A percentile compares a stretch with the other conserved stretches of the same genome.
phyloP scores from a whole-genome alignment of 2,329 filamentous ascomycete species.

The Nigrograna mackinnonii region DNA sequence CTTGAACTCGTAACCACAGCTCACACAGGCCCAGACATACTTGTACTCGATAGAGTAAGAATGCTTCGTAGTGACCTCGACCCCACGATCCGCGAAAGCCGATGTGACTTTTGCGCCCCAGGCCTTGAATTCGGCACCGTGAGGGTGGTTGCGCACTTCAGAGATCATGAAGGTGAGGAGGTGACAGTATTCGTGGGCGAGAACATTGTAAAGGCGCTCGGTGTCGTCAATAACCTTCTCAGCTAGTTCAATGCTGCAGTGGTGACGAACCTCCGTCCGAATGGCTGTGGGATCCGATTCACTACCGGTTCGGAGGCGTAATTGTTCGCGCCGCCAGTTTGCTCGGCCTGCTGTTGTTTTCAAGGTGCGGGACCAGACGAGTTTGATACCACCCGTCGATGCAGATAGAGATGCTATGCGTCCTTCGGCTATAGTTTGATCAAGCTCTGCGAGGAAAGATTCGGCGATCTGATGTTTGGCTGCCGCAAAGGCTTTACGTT shows the following conservation, averaged over 20 bases:
- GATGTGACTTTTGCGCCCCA: constrained; percentile 62
- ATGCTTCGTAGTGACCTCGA: constrained; percentile 88
- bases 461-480: constrained; percentile 66
- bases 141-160: constrained; percentile 73
- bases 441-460: constrained; percentile 70
- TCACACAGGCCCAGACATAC: constrained; percentile 80
- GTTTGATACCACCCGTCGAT: constrained; percentile 69
- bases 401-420: constrained; percentile 62
- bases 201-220: constrained; percentile 78
- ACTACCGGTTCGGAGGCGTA: constrained; percentile 36
- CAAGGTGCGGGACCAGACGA: constrained; percentile 78
- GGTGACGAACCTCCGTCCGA: constrained; percentile 52
- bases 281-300: constrained; percentile 23
- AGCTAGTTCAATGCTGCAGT: constrained; percentile 83
- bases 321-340: constrained; percentile 53
- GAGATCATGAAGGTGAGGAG: constrained; percentile 89
- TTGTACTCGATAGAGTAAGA: constrained; percentile 89
- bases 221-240: constrained; percentile 81
- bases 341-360: constrained; percentile 74
- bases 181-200: constrained; percentile 98
- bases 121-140: constrained; percentile 80
- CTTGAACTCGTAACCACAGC: constrained; percentile 74
- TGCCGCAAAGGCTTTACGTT: constrained; percentile 62
- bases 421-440: constrained; percentile 64
- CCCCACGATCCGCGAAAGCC: constrained; percentile 62